These are phyloP conservation scores for Vaccinium myrtillus DNA, from an alignment of 148 eudicot species.

Conservation along the genomic window DNA sequence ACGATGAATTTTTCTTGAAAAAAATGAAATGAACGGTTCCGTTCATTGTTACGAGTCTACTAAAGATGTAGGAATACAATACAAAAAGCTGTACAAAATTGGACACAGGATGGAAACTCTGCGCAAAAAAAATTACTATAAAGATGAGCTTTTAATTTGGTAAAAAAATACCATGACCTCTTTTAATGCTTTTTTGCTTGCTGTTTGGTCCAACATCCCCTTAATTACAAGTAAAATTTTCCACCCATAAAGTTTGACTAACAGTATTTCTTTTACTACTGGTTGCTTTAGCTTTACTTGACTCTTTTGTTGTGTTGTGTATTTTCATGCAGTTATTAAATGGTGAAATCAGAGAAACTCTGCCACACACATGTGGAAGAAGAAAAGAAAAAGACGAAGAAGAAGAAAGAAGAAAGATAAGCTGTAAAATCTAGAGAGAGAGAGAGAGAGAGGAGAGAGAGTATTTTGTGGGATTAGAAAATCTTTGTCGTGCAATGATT, in stretches of 20 bases:
- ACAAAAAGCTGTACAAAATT: not conserved
- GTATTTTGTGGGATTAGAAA: slow-evolving; percentile 17
- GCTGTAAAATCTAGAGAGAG: slow-evolving; percentile 13
- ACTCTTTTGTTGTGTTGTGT: slow-evolving; percentile 8
- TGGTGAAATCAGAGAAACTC: slow-evolving; percentile 18
- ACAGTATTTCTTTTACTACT: not conserved
- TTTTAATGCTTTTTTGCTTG: slow-evolving; percentile 18
- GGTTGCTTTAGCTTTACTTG: slow-evolving; percentile 28
- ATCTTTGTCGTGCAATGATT: slow-evolving; percentile 46
- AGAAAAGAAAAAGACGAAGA: slow-evolving; percentile 4
- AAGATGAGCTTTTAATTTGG: not conserved
- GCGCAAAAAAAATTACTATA: no score
- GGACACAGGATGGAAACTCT: not conserved
- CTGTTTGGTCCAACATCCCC: slow-evolving; percentile 22
- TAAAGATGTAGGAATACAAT: no score
- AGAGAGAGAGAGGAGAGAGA: slow-evolving; percentile 4
- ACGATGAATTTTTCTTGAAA: no score
- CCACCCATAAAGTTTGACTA: slow-evolving; percentile 36
- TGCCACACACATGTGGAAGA: slow-evolving; percentile 13
- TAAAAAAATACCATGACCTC: slow-evolving; percentile 10
- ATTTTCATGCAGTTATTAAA: slow-evolving; percentile 12
- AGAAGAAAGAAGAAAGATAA: not conserved
- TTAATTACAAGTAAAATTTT: slow-evolving; percentile 25
- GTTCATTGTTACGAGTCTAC: no score
- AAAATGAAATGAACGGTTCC: no score